Base-by-base conservation (phyloP, 495 filamentous ascomycete genomes). In the Gamarada debralockiae region DNA sequence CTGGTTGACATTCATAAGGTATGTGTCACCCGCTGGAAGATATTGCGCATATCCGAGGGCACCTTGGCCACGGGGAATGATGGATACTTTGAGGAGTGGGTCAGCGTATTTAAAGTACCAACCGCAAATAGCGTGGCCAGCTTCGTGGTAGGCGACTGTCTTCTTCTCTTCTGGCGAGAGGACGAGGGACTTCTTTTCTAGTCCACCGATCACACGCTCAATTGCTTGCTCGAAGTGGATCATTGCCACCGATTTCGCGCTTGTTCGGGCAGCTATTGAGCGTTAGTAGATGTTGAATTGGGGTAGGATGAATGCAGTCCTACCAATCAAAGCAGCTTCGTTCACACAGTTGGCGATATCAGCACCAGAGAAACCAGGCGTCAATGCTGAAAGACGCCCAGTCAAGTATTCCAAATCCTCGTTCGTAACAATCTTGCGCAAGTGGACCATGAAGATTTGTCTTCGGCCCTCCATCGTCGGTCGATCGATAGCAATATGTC, bases 281-380 rank as follows among this genome's bases (percentile, higher is more conserved):
- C 44, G 65, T 80, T 63, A 77, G 65, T 57, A 67, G 23, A 10
- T 24, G 12, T 43, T 22, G 18, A 29, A 14, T 3, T 5, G 36
- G 4, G 14, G 22, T 18, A 20, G 20, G 42, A 1, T 10, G 2
- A 47, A 15, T 4, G 22, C 13, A 17, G 23, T 23, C 27, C 66
- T 83, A 97, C 92, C 93, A 64, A 97, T 90, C 49, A 98, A 75
- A 48, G 93, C 93, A 53, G 93, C 93, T 73, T 98, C 93, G 67
- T 98, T 98, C 51, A 95, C 89, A 66, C 89, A 95, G 70, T 98
- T 98, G 53, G 92, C 92, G 66, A 98, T 97, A 67, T 98, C 93
- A 48, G 93, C 93, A 67, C 93, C 93, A 53, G 92, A 86, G 66
- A 98, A 98, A 37, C 93, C 93, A 21, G 93, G 95, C 7, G 93